Percentiles rank a stretch among this genome's conserved stretches.
Evolutionary conservation across 345 rosid species (phyloP).

Genomic region (Corchorus capsularis): DNA sequence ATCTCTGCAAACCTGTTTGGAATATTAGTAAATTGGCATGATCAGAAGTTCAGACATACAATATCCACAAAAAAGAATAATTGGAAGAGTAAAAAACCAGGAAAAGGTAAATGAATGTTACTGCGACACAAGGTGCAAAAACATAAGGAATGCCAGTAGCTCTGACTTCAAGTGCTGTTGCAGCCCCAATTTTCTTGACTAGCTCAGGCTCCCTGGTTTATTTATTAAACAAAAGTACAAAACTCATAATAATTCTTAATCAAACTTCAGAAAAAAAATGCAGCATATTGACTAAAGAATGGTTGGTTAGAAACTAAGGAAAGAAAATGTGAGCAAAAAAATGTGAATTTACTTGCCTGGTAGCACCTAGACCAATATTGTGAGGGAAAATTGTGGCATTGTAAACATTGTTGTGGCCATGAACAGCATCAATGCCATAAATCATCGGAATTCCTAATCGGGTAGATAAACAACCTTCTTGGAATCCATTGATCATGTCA

Average conservation of each 20-base stretch:
- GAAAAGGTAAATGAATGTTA: slow-evolving; percentile 24
- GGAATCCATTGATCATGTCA: slow-evolving; percentile 44
- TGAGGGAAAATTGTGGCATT: slow-evolving; percentile 93
- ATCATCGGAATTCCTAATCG: slow-evolving; percentile 83
- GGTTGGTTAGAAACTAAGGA: not conserved
- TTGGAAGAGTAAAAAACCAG: not conserved
- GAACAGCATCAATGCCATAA: slow-evolving; percentile 87
- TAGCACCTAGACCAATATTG: slow-evolving; percentile 83
- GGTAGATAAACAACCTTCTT: slow-evolving; percentile 57
- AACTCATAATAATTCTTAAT: not conserved
- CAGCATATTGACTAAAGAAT: too few species aligned
- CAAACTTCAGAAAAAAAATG: too few species aligned
- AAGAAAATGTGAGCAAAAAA: not conserved
- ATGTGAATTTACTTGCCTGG: slow-evolving; percentile 50
- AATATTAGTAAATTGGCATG: too few species aligned
- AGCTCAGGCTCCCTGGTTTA: slow-evolving; percentile 71
- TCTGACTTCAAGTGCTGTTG: slow-evolving; percentile 87
- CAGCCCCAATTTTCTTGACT: slow-evolving; percentile 78
- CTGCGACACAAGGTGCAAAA: slow-evolving; percentile 94
- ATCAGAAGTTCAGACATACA: not conserved
- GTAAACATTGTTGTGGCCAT: slow-evolving; percentile 75
- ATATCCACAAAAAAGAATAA: not conserved
- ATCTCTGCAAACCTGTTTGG: slow-evolving; percentile 10
- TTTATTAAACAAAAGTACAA: not conserved
- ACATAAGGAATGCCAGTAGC: slow-evolving; percentile 81